These are phyloP conservation scores for Sclerotinia subarctica DNA, from an alignment of 2,329 filamentous ascomycete genomes.

Conservation along the genomic window DNA sequence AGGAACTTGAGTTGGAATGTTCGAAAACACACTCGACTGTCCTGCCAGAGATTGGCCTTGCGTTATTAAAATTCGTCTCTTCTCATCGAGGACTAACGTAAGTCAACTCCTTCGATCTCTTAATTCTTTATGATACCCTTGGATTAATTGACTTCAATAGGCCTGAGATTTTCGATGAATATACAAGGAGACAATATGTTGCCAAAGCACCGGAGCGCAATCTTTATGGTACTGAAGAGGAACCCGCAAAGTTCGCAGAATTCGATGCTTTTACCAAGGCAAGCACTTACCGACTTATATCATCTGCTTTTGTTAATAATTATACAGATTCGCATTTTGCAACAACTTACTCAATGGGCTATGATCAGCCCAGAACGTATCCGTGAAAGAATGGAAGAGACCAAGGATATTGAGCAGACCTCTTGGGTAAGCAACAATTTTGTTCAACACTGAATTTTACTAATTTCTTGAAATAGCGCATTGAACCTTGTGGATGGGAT, in stretches of 20 bases:
- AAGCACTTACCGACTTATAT: slow-evolving; percentile 43
- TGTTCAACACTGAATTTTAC: neutral
- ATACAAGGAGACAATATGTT: slow-evolving; percentile 82
- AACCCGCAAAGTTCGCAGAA: slow-evolving; percentile 69
- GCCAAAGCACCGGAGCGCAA: slow-evolving; percentile 77
- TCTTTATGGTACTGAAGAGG: slow-evolving; percentile 78
- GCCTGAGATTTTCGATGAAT: slow-evolving; percentile 86
- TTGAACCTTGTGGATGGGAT: slow-evolving; percentile 87
- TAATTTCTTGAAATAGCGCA: slow-evolving; percentile 50
- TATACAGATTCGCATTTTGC: slow-evolving; percentile 66
- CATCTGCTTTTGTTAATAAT: slow-evolving; percentile 34
- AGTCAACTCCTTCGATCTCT: slow-evolving; percentile 40
- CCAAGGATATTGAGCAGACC: slow-evolving; percentile 75
- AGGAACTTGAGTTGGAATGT: slow-evolving; percentile 90
- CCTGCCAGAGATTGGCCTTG: slow-evolving; percentile 77
- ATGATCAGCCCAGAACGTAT: slow-evolving; percentile 85
- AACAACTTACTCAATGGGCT: slow-evolving; percentile 86
- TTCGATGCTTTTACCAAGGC: slow-evolving; percentile 83
- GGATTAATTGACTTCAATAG: slow-evolving; percentile 47
- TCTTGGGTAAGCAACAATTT: slow-evolving; percentile 61
- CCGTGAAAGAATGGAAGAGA: slow-evolving; percentile 79
- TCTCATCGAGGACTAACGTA: slow-evolving; percentile 91
- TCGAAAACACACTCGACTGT: slow-evolving; percentile 73
- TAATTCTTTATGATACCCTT: slow-evolving; percentile 1
- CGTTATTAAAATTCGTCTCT: slow-evolving; percentile 87